Evolutionary conservation across 352 stramenopile species (phyloP), one percentile per base, ranked within the genome.

Genomic region (Globisporangium nodosum): DNA sequence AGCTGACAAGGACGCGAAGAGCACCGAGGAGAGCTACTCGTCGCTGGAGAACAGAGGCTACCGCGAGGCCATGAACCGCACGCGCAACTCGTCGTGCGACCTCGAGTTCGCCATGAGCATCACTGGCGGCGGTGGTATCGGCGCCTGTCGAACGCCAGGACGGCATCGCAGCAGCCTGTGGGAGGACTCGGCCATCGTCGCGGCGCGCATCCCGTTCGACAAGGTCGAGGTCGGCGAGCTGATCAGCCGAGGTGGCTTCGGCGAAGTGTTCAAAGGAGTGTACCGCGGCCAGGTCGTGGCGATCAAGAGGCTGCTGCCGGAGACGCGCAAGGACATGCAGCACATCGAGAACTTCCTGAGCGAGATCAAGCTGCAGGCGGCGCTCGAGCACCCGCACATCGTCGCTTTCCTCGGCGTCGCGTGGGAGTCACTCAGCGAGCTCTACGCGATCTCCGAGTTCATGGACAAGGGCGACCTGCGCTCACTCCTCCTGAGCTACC

Each of bases 351-450:
- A 52, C 5, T 82, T 82, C 37, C 24, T 82, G 42, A 55, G 62
- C 2, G 74, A 84, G 52, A 75, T 86, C 43, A 66, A 71, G 15
- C 53, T 79, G 15, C 62, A 77, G 46, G 64, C 70, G 12, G 65
- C 70, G 4, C 65, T 84, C 52, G 73, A 79, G 6, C 76, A 87
- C 47, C 74, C 76, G 4, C 64, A 78, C 13, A 77, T 82, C 30
- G 74, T 87, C 12, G 53, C 59, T 5, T 84, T 87, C n/a, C 58
- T 82, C 4, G 76, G 76, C 15, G 72, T 87, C 16, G 76, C 74
- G 1, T 86, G 74, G 72, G 73, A 82, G 15, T 70, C 73, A 12
- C 67, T 82, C 1, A 74, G 63, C 48, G 74, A 87, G 35, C 45
- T 87, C 3, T 69, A 63, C 42, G 73, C 66, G n/a, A 60, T 87